Conservation (phyloP, 2,329 filamentous ascomycete species). For the Colletotrichum australisinense region DNA sequence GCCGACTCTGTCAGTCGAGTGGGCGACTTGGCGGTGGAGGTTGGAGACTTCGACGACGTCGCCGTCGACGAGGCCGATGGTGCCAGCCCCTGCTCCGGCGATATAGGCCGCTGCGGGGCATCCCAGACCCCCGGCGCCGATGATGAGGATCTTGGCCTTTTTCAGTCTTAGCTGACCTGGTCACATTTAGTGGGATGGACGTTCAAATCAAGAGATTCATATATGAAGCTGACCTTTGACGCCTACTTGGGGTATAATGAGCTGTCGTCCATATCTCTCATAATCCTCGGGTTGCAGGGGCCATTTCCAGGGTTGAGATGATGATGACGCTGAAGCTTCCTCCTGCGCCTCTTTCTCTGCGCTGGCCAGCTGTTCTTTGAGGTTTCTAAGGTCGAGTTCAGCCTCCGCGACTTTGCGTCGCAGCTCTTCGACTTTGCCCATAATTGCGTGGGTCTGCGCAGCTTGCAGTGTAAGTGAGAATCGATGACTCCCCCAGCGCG, state of each 20-base stretch:
- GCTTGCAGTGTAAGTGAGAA: background rate
- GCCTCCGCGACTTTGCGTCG: slow-evolving; percentile 57
- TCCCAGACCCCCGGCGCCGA: slow-evolving; percentile 90
- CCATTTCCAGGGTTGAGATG: slow-evolving; percentile 63
- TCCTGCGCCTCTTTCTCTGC: slow-evolving; percentile 47
- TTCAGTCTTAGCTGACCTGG: slow-evolving; percentile 82
- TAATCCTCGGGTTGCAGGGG: slow-evolving; percentile 81
- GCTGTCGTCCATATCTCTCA: slow-evolving; percentile 87
- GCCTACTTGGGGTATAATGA: slow-evolving; percentile 87
- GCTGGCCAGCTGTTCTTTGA: slow-evolving; percentile 57
- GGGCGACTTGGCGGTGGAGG: slow-evolving; percentile 90
- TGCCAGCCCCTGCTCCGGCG: slow-evolving; percentile 87
- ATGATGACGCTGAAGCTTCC: slow-evolving; percentile 15
- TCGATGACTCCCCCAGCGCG: background rate
- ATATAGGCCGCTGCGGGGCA: slow-evolving; percentile 95
- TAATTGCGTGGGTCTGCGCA: slow-evolving; percentile 35
- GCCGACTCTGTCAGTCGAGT: slow-evolving; percentile 77
- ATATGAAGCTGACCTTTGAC: slow-evolving; percentile 67
- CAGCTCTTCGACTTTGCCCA: slow-evolving; percentile 56
- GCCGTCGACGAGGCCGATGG: slow-evolving; percentile 85
- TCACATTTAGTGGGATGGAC: slow-evolving; percentile 11
- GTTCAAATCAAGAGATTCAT: background rate
- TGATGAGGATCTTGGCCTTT: slow-evolving; percentile 77
- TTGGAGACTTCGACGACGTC: slow-evolving; percentile 92
- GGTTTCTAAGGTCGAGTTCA: slow-evolving; percentile 58